Percentiles rank a stretch among this genome's conserved stretches.
phyloP scores from a whole-genome alignment of 1,139 yeast genomes.

The Protomyces inouyei region DNA sequence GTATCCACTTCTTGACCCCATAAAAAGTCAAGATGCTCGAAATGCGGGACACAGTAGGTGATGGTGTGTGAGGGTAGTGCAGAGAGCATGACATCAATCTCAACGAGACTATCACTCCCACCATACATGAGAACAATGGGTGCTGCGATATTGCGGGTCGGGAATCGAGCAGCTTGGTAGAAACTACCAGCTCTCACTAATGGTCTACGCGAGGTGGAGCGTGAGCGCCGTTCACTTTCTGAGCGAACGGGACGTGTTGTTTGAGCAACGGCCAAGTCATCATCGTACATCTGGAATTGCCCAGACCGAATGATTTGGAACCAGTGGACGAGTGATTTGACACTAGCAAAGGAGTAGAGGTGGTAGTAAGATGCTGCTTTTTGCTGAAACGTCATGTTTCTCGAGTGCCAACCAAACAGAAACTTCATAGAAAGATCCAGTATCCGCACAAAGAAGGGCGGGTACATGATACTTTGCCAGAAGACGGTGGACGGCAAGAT shows the following conservation, averaged over 20 bases:
- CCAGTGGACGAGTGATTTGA: constrained; percentile 93
- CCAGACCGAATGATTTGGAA: constrained; percentile 82
- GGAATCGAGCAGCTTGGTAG: constrained; percentile 61
- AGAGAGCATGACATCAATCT: constrained; percentile 63
- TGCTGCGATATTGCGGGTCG: constrained; percentile 58
- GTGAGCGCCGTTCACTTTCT: constrained; percentile 22
- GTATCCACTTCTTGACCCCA: constrained; percentile 74
- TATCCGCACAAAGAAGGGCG: constrained; percentile 68
- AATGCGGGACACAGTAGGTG: constrained; percentile 49
- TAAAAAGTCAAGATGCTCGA: constrained; percentile 82
- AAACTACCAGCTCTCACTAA: constrained; percentile 37
- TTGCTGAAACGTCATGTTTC: constrained; percentile 64
- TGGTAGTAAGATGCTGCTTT: constrained; percentile 75
- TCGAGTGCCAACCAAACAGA: constrained; percentile 73
- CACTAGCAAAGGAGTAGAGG: constrained; percentile 83
- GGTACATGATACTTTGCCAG: constrained; percentile 69
- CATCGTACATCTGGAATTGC: constrained; percentile 85
- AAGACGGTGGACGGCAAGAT: constrained; percentile 71
- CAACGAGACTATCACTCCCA: constrained; percentile 72
- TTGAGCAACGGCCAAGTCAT: constrained; percentile 37
- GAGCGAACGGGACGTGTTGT: not conserved
- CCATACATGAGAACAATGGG: constrained; percentile 81
- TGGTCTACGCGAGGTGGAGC: not conserved
- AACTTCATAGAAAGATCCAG: constrained; percentile 65
- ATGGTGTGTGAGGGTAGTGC: constrained; percentile 49